These are phyloP conservation scores for Wickerhamomyces bovis DNA, from an alignment of 805 yeast genomes.

Conservation along the genomic window DNA sequence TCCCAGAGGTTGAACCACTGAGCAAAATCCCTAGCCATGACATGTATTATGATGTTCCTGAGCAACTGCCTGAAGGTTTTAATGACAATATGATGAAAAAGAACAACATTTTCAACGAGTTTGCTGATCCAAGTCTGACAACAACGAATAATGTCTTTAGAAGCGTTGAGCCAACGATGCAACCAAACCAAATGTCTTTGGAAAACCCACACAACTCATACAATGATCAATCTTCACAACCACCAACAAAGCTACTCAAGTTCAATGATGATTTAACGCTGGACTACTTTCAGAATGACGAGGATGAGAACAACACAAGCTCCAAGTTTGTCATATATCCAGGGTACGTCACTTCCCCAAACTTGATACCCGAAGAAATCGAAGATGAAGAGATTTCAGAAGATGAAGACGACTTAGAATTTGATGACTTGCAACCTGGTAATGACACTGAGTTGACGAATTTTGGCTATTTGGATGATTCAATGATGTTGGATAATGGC, in stretches of 20 bases:
- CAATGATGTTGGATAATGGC: slow-evolving; percentile 4
- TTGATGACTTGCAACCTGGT: slow-evolving; percentile 8
- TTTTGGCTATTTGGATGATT: slow-evolving; percentile 2
- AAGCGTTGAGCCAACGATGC: neutral
- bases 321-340: slow-evolving; percentile 20
- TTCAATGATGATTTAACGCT: slow-evolving; percentile 23
- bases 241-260: slow-evolving; percentile 16
- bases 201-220: neutral
- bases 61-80: slow-evolving; percentile 7
- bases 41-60: slow-evolving; percentile 22
- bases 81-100: neutral
- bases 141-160: slow-evolving; percentile 13
- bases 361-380: slow-evolving; percentile 20
- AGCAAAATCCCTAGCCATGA: slow-evolving; percentile 16
- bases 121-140: slow-evolving; percentile 23
- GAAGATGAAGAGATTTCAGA: slow-evolving; percentile 23
- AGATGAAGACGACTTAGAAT: slow-evolving; percentile 17
- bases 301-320: slow-evolving; percentile 8
- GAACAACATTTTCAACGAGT: slow-evolving; percentile 19
- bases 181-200: neutral
- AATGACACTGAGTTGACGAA: slow-evolving; percentile 5
- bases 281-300: slow-evolving; percentile 21
- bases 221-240: slow-evolving; percentile 3
- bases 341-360: slow-evolving; percentile 8
- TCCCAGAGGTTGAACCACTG: slow-evolving; percentile 14